Evolutionary conservation across 106 monocot genomes (phyloP), one percentile per base, ranked within the genome.

Genomic region (Alisma plantagoaquatica): DNA sequence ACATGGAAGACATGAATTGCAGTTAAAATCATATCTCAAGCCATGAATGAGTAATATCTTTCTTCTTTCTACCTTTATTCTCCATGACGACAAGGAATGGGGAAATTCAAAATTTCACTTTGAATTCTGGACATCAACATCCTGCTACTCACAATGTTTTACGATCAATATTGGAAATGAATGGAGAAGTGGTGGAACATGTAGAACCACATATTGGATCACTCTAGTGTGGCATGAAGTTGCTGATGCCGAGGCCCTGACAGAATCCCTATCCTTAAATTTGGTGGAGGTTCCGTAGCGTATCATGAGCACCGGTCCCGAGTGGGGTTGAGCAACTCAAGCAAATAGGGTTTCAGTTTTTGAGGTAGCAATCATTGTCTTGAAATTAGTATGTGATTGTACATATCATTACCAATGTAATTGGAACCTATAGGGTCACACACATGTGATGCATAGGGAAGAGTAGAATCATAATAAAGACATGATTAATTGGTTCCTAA

Each of bases 71-170:
- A 7, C 35, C 6, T 38, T 38, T 38, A 6, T 38, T 38, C 14
- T 14, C 35, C 6, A 38, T 38, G 35, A 38, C 14, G 60, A 22
- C 60, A 35, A 27, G 53, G 30, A 3, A 43, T 0, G 27, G 1
- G 38, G 26, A 59, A 59, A 59, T 59, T 24, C 41, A 41, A 38
- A 59, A 42, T 43, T 59, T 59, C 2, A 59, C 58, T 59, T 59
- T 26, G 21, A 59, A 59, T 59, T 59, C 3, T 23, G 58, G 22
- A 59, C 41, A 20, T 59, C 18, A 43, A 43, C 35, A 59, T 59
- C 58, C 35, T 11, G 10, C 23, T 43, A 7, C 58, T 59, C 58
- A 43, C 43, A 43, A 43, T 59, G 58, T 42, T 59, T 59, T 11
- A 59, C 10, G 38, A 59, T 43, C 35, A 59, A 23, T 43, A 59